Evolutionary conservation across 371 early-diverging fungal species (phyloP).

Genomic region (Furculomyces boomerangus): DNA sequence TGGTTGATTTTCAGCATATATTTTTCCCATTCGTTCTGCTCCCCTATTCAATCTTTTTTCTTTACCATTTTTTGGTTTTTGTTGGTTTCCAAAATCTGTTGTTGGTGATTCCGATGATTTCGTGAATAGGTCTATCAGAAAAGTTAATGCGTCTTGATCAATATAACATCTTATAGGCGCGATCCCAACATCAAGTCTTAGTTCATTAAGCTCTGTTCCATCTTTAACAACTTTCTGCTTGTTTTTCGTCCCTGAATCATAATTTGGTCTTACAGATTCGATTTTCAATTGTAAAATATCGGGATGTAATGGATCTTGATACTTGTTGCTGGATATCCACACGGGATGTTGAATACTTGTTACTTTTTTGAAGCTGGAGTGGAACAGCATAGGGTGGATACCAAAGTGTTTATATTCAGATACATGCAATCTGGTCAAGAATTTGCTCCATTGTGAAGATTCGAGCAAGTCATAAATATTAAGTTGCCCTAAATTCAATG

Average conservation of each 20-base stretch:
- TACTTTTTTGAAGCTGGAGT: not conserved
- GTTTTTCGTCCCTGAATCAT: conserved; percentile 6
- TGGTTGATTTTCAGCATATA: conserved; percentile 10
- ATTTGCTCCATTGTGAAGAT: conserved; percentile 23
- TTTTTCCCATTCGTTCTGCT: not conserved
- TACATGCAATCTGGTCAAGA: conserved; percentile 19
- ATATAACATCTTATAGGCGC: conserved; percentile 73
- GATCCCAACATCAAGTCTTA: conserved; percentile 27
- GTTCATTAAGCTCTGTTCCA: conserved; percentile 7
- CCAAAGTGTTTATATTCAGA: not conserved
- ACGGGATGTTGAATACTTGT: not conserved
- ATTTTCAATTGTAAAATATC: conserved; percentile 4
- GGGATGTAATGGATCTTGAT: not conserved
- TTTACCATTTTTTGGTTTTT: not conserved
- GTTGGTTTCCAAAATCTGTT: not conserved
- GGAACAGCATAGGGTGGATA: not conserved
- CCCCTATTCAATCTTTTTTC: not conserved
- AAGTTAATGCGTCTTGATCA: conserved; percentile 85
- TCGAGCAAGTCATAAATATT: conserved; percentile 22
- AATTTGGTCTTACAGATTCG: conserved; percentile 19
- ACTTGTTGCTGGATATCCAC: not conserved
- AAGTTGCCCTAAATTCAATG: conserved; percentile 12
- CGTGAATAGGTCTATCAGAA: conserved; percentile 23
- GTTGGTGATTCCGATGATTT: not conserved
- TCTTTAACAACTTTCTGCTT: not conserved